Conservation (phyloP, 2,329 filamentous ascomycete genomes). For the Xylariaceae sp. region DNA sequence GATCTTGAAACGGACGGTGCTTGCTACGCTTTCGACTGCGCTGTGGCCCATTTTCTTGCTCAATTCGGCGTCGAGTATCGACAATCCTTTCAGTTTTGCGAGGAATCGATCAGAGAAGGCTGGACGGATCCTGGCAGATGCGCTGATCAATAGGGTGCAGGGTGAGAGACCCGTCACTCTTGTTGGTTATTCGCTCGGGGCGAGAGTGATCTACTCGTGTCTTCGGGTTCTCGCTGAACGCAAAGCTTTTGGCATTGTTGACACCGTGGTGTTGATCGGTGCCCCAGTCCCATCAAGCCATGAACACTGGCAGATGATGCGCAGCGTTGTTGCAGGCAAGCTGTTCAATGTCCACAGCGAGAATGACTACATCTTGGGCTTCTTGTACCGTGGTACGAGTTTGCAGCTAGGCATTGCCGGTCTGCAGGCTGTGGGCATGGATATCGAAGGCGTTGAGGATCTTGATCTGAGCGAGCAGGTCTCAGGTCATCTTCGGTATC, state of each 20-base stretch:
- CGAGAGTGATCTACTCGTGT: constrained; percentile 65
- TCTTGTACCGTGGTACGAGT: constrained; percentile 80
- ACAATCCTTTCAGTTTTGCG: constrained; percentile 79
- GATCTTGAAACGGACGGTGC: constrained; percentile 68
- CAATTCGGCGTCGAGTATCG: constrained; percentile 63
- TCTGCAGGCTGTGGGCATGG: constrained; percentile 63
- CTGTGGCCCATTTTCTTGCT: constrained; percentile 67
- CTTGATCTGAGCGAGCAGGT: constrained; percentile 51
- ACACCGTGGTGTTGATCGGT: constrained; percentile 66
- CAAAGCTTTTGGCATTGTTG: constrained; percentile 65
- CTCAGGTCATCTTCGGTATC: constrained; percentile 49
- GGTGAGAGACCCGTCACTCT: constrained; percentile 65
- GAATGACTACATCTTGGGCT: constrained; percentile 82
- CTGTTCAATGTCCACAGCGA: constrained; percentile 86
- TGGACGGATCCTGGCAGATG: constrained; percentile 67
- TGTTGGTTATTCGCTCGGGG: constrained; percentile 64
- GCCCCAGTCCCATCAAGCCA: constrained; percentile 70
- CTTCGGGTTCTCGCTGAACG: constrained; percentile 60
- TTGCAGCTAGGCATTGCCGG: constrained; percentile 82
- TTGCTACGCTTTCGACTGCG: constrained; percentile 64
- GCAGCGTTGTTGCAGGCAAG: constrained; percentile 73
- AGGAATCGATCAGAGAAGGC: constrained; percentile 76
- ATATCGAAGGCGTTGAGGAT: constrained; percentile 61
- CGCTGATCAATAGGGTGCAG: constrained; percentile 62
- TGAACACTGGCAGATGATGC: constrained; percentile 71